A percentile compares a stretch with the other conserved stretches of the same genome.
Evolutionary conservation across 306 rosid species (phyloP).

Genomic region (Gillenia trifoliata): DNA sequence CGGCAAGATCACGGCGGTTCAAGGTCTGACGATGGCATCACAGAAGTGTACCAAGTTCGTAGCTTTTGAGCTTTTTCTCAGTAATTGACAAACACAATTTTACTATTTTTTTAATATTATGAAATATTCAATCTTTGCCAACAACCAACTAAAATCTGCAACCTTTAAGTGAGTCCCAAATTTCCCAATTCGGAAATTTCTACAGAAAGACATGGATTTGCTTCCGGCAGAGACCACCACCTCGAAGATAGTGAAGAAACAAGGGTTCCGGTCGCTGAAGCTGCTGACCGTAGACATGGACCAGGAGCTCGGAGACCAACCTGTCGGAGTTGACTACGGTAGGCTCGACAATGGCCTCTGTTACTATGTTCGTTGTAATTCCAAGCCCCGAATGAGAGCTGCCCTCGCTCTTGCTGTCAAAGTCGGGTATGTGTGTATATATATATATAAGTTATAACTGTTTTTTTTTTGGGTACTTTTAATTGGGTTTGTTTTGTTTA

Average conservation of each 20-base stretch:
- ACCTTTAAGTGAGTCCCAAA: background rate
- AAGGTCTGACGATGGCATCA: background rate
- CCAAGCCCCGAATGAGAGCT: slow-evolving; percentile 91
- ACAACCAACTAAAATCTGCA: background rate
- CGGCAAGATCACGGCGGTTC: background rate
- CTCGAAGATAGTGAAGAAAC: slow-evolving; percentile 61
- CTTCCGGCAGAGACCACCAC: slow-evolving; percentile 46
- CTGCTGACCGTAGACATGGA: slow-evolving; percentile 61
- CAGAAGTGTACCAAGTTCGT: background rate
- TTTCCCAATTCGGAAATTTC: background rate
- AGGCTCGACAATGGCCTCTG: slow-evolving; percentile 74
- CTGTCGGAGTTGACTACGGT: slow-evolving; percentile 69
- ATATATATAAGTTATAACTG: too few relatives aligned
- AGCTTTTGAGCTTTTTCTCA: background rate
- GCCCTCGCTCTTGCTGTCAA: slow-evolving; percentile 90
- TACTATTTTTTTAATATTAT: background rate
- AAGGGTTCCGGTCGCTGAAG: slow-evolving; percentile 84
- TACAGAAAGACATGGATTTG: slow-evolving; percentile 46
- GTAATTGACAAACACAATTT: background rate
- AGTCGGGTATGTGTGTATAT: slow-evolving; percentile 51
- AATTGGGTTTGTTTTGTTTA: background rate
- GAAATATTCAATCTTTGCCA: background rate
- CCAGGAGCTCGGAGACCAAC: slow-evolving; percentile 46
- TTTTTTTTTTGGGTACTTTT: background rate
- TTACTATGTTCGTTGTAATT: slow-evolving; percentile 86